Conservation (phyloP, 2,329 filamentous ascomycete species). For the Alternaria burnsii region DNA sequence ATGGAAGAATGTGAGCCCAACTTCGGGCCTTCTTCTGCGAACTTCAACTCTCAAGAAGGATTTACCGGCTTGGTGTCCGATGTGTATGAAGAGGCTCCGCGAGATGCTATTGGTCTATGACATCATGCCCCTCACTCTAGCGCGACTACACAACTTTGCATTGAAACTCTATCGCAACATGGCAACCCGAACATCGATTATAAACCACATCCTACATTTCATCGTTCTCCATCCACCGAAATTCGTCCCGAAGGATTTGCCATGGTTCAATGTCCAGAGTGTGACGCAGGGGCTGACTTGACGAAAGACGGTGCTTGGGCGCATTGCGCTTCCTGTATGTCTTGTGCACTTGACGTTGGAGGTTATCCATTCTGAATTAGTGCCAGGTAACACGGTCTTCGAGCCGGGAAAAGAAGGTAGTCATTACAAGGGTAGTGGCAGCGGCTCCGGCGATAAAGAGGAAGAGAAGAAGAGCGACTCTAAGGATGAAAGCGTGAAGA, state of each 20-base stretch:
- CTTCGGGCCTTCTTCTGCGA: not conserved
- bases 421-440: constrained; percentile 34
- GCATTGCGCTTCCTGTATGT: constrained; percentile 42
- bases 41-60: not conserved
- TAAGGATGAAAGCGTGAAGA: constrained; percentile 19
- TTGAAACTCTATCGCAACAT: constrained; percentile 6
- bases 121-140: constrained; percentile 24
- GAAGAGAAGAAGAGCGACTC: constrained; percentile 27
- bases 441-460: constrained; percentile 38
- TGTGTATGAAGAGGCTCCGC: not conserved
- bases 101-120: constrained; percentile 17
- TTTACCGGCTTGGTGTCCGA: not conserved
- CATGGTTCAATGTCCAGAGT: constrained; percentile 42
- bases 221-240: not conserved
- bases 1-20: not conserved
- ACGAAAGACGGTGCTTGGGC: constrained; percentile 42
- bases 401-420: constrained; percentile 41
- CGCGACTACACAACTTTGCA: not conserved
- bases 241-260: not conserved
- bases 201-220: not conserved
- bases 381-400: constrained; percentile 32
- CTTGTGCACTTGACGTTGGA: not conserved
- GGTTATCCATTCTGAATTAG: not conserved
- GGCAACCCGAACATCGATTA: not conserved
- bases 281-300: constrained; percentile 37